Evolutionary conservation across 768 basidiomycete genomes (phyloP).

Genomic region (Daedaleopsis nitida): DNA sequence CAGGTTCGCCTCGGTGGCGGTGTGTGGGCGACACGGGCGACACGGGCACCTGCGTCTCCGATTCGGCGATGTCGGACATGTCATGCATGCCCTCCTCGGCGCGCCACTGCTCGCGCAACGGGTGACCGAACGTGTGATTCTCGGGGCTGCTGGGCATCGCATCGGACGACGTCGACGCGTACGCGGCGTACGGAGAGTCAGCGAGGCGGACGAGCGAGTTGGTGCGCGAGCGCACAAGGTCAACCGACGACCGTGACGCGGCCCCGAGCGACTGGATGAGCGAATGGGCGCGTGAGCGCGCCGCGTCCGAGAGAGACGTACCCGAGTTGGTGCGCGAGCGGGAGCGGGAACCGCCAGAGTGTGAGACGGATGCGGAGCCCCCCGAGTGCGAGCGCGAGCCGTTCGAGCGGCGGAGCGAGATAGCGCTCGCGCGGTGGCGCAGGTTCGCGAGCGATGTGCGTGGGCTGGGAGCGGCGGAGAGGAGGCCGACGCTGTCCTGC

Average conservation of each 20-base stretch:
- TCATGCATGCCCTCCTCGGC: conserved; percentile 26
- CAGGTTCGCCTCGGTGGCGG: too few species aligned
- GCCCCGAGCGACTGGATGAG: conserved; percentile 65
- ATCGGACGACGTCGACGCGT: conserved; percentile 39
- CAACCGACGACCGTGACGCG: conserved; percentile 62
- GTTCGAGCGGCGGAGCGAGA: conserved; percentile 38
- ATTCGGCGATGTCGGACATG: conserved; percentile 22
- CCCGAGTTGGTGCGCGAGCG: conserved; percentile 32
- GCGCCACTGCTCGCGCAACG: conserved; percentile 44
- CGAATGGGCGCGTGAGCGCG: conserved; percentile 67
- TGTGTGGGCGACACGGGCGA: conserved; percentile 4
- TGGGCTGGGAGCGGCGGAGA: conserved; percentile 51
- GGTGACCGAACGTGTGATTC: conserved; percentile 77
- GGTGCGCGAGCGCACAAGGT: conserved; percentile 58
- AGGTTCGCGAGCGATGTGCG: conserved; percentile 48
- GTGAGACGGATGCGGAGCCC: conserved; percentile 31
- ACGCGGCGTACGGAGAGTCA: conserved; percentile 33
- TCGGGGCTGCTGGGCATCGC: conserved; percentile 54
- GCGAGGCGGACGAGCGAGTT: conserved; percentile 67
- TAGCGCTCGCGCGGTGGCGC: conserved; percentile 40
- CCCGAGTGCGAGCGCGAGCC: conserved; percentile 46
- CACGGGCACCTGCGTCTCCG: conserved; percentile 18
- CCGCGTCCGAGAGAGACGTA: conserved; percentile 36
- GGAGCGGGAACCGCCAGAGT: conserved; percentile 59
- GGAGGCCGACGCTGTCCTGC: conserved; percentile 61